Base-by-base conservation (phyloP, 371 early-diverging fungal species). In the Mortierella polycephala region DNA sequence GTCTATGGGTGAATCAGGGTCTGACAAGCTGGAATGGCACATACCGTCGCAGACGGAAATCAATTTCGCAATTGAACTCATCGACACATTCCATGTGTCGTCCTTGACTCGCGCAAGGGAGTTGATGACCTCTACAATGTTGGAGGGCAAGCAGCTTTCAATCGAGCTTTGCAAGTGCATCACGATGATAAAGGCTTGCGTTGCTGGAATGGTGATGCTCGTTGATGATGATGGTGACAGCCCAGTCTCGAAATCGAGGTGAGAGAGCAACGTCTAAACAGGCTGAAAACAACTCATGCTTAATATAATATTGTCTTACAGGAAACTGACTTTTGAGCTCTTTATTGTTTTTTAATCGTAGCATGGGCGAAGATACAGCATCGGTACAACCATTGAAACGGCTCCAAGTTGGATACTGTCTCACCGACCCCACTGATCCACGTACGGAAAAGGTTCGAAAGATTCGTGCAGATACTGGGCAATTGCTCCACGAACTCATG, bases 21-120 rank as follows among this genome's bases (percentile, higher is more conserved):
- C 86, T 52, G 68, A 94, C 14, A 58, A 82, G 13, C 67, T 94
- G 18, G 69, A 87, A 53, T 96, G 97, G 97, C 96, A 95, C 69
- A 72, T 85, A 10, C 95, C 96, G 5, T 83, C 83, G 10, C 81
- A 85, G 44, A 83, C 83, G 1, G 96, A 95, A 65, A 84, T 91
- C 20, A 82, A 85, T 37, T 89, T 91, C 70, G 94, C 92, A 0
- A 69, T 92, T 18, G 89, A 88, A 18, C 77, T 94, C 44, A 71
- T 93, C 18, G 77, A 86, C 4, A 75, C 75, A 8, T 88, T 89
- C 69, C 67, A 86, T 37, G 60, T 77, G 0, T 85, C 89, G 13
- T 70, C 88, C 0, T 66, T 88, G 51, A 60, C 65, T 0, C 71
- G 87, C 11, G 72, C 92, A 14, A 69, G 79, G 44, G 83, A 85